These are phyloP conservation scores for Termitomyces sp. DNA, from an alignment of 768 basidiomycete genomes.

Conservation along the genomic window DNA sequence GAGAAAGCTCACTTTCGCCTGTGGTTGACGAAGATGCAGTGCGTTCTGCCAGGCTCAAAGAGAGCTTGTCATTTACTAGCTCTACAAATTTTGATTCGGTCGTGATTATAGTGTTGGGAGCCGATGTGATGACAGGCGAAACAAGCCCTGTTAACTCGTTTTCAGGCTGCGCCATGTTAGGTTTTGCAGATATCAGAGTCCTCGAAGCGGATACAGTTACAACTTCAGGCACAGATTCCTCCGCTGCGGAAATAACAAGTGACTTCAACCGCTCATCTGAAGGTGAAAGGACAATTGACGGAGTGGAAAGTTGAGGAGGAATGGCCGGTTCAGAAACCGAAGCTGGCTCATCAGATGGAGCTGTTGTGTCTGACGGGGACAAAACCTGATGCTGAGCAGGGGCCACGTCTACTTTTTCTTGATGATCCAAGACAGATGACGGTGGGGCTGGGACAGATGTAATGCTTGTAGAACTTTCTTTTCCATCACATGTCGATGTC, in stretches of 20 bases:
- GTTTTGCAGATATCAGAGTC: neutral
- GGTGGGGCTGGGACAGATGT: neutral
- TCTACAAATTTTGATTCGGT: neutral
- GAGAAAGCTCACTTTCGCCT: conserved; percentile 7
- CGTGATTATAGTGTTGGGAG: neutral
- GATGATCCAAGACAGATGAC: neutral
- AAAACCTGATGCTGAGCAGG: neutral
- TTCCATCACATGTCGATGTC: neutral
- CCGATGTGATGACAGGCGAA: neutral
- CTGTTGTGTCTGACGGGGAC: neutral
- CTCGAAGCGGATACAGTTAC: neutral
- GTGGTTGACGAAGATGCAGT: neutral
- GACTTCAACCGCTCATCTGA: conserved; percentile 1
- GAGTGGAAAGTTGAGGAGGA: conserved; percentile 3
- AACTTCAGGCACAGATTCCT: neutral
- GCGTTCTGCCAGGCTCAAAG: neutral
- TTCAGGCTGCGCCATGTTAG: neutral
- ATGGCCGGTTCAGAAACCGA: neutral
- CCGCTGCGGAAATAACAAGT: neutral
- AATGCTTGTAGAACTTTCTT: neutral
- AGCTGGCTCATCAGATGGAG: neutral
- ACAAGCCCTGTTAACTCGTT: neutral
- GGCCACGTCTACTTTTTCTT: neutral
- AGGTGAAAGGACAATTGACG: conserved; percentile 12
- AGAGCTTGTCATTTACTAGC: neutral